Percentiles rank a stretch among this genome's conserved stretches.
Conservation (phyloP, 2,329 filamentous ascomycete genomes). For the Diaporthe sp. region DNA sequence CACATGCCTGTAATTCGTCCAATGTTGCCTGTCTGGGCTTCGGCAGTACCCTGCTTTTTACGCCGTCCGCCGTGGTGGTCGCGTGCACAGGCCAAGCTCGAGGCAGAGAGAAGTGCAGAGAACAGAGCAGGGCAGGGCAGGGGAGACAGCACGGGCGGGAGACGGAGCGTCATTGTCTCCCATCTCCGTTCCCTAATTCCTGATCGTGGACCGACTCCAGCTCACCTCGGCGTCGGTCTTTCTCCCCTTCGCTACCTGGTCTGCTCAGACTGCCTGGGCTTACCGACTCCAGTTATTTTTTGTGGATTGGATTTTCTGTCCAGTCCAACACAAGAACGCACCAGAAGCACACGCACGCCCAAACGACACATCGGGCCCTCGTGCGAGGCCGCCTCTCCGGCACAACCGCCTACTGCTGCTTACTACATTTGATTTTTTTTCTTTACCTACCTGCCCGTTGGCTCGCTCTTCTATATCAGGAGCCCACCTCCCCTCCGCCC, state of each 20-base stretch:
- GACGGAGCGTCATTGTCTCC: constrained; percentile 24
- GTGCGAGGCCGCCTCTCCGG: constrained; percentile 30
- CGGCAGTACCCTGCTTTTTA: constrained; percentile 4
- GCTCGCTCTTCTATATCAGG: constrained; percentile 17
- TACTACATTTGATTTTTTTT: background rate
- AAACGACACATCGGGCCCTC: constrained; percentile 19
- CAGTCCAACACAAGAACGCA: too few relatives aligned
- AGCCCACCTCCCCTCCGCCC: background rate
- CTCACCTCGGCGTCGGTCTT: constrained; percentile 20
- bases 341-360: background rate
- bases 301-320: background rate
- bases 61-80: background rate
- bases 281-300: background rate
- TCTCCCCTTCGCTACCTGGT: background rate
- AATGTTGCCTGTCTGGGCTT: background rate
- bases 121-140: background rate
- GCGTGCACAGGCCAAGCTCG: constrained; percentile 36
- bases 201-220: constrained; percentile 15
- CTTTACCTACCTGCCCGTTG: background rate
- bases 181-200: background rate
- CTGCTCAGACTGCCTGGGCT: background rate
- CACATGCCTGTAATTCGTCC: constrained; percentile 32
- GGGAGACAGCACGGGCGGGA: background rate
- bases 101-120: background rate
- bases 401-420: constrained; percentile 11